These are phyloP conservation scores for Colletotrichum phormii DNA, from an alignment of 2,329 filamentous ascomycete species.

Conservation along the genomic window DNA sequence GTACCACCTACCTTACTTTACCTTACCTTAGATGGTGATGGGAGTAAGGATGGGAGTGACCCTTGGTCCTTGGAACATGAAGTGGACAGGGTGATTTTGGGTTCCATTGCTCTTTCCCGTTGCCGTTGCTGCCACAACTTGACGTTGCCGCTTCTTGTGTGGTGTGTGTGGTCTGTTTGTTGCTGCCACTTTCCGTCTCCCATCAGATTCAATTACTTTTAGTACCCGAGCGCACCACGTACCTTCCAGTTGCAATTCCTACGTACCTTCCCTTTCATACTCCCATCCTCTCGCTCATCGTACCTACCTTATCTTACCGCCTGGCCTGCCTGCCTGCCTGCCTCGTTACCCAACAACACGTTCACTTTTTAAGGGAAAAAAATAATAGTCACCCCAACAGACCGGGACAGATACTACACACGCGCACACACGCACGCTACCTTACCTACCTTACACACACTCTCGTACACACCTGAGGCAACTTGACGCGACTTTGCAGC, in stretches of 20 bases:
- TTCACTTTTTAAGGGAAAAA: not conserved
- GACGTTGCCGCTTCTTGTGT: not conserved
- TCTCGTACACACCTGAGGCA: conserved; percentile 13
- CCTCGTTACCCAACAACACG: not conserved
- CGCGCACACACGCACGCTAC: not conserved
- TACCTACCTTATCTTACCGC: conserved; percentile 4
- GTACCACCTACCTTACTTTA: not conserved
- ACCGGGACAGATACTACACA: not conserved
- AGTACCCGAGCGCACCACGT: not conserved
- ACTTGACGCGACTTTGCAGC: conserved; percentile 13
- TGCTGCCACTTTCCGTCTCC: conserved; percentile 17
- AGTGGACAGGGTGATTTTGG: not conserved
- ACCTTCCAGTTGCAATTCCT: not conserved
- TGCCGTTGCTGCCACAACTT: not conserved
- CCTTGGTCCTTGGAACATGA: not conserved
- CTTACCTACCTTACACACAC: not conserved
- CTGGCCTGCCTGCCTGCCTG: not conserved
- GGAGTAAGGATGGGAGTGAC: not conserved
- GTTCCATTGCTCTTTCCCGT: conserved; percentile 11
- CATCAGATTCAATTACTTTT: conserved; percentile 13
- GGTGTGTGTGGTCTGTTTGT: conserved; percentile 17
- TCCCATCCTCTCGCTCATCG: not conserved
- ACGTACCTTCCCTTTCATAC: not conserved
- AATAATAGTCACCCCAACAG: not conserved
- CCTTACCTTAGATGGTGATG: not conserved